Evolutionary conservation across 2,329 filamentous ascomycete species (phyloP), one percentile per base, ranked within the genome.

Genomic region (Berkeleyomyces basicola): DNA sequence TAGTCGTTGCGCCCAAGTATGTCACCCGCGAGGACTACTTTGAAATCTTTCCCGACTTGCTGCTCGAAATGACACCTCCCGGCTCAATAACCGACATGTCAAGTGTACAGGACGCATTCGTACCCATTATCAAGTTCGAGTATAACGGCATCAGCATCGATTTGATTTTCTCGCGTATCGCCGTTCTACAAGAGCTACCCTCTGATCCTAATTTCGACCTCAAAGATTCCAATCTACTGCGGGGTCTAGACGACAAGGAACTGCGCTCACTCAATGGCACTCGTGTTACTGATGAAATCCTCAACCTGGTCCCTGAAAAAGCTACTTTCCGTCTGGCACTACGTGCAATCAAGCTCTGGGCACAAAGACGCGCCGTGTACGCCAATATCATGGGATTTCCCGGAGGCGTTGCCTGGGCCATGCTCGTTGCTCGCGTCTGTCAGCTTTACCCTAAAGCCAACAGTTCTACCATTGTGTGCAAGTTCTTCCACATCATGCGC

Each of bases 51-150:
- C 91, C 91, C n/a, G 78, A 82, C 23, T 76, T 95, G 58, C 82
- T 99, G 58, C 77, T 86, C 68, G 79, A 85, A 67, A 86, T 93
- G 81, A 84, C 88, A 1, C 83, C 87, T 7, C 76, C 83, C 44
- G 87, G 85, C n/a, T 80, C 90, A 64, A 89, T 97, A 68, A 86
- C 87, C 65, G 89, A 95, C 71, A 79, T 96, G 69, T 86, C 88
- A 1, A 83, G 87, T 0, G 93, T 99, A 44, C 86, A 86, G 58
- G 92, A 95, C 70, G 90, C 92, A 3, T 95, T 89, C 70, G 92
- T 97, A 6, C 93, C 93, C 58, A 95, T 99, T 71, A 97, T 99
- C 77, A 97, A 96, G 72, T 88, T 97, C 70, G 89, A 95, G 71
- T 89, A 95, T 68, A 84, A 81, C 60, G 88, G 86, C 59, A 95